Base-by-base conservation (phyloP, 2,329 filamentous ascomycete genomes). In the Ophiostoma angusticollis region DNA sequence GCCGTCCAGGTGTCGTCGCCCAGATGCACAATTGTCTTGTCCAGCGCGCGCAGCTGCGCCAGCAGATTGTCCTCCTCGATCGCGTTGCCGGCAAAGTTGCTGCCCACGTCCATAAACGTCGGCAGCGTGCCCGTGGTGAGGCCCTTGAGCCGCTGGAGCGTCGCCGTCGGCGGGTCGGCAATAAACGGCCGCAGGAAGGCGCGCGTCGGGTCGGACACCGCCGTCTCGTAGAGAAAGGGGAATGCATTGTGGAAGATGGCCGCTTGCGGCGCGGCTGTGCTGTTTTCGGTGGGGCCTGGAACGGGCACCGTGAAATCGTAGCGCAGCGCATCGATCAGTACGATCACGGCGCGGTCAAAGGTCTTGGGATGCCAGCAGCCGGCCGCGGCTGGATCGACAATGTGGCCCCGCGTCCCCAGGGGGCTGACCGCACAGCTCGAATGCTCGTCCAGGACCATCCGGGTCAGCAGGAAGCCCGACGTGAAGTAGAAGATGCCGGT, bases 1-100 rank as follows among this genome's bases (percentile, higher is more conserved):
- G 84, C 72, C 48, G 86, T 83, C 91, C 91, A 98, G 5, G 91
- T 98, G 60, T 98, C 89, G 57, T 98, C 91, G n/a, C 91, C 91
- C 27, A 98, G 65, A 53, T 98, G 93, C 6, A 87, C 91, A 49
- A 98, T 74, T 47, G 72, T 83, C 66, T 85, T 62, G 58, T 73
- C 53, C 61, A 76, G 60, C 63, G 80, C 54, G 58, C 67, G 56
- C 64, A 82, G 56, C 59, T 93, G 59, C 69, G 78, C 62, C 62
- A 82, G 53, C 61, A 79, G 49, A 63, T 93, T 66, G 56, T 98
- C 91, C 64, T 98, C 91, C 41, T 95, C 87, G 50, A 98, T 95
- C 6, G 84, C 84, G 3, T 83, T 93, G 3, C 91, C 91, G 0
- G 85, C 86, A 58, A 98, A 98, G 59, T 89, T 98, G 46, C 84